A percentile compares a stretch with the other conserved stretches of the same genome.
phyloP scores from a whole-genome alignment of 371 early-diverging fungal species.

The Batkoa obscura region DNA sequence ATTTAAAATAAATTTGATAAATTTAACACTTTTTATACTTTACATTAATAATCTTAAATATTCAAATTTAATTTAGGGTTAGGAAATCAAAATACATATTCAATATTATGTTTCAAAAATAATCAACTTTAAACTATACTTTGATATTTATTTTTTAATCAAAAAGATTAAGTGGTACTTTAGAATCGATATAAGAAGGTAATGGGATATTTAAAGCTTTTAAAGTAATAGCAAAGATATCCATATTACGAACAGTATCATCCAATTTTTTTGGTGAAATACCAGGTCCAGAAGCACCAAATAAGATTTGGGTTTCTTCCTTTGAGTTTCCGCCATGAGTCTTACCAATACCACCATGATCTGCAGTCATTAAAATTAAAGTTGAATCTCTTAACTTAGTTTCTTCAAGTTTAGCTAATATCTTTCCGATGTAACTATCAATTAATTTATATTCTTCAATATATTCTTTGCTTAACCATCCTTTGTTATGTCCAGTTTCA shows the following conservation, averaged over 20 bases:
- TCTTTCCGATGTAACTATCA: constrained; percentile 1
- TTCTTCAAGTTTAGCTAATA: constrained; percentile 5
- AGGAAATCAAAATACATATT: no score
- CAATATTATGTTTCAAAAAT: no score
- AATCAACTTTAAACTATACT: no score
- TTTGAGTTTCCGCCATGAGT: constrained; percentile 6
- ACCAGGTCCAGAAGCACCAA: not conserved
- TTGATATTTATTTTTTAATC: no score
- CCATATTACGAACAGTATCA: not conserved
- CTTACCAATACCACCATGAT: constrained; percentile 9
- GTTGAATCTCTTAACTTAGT: not conserved
- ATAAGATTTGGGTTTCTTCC: constrained; percentile 4
- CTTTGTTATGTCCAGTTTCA: constrained; percentile 6
- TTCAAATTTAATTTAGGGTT: no score
- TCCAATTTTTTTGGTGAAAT: not conserved
- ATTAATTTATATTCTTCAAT: not conserved
- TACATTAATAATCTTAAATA: no score
- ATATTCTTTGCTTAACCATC: not conserved
- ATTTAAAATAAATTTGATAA: no score
- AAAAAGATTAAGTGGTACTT: not conserved
- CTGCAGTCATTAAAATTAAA: constrained; percentile 9
- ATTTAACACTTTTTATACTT: no score
- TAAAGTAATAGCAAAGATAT: not conserved
- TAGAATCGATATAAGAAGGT: not conserved
- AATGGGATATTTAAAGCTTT: not conserved